Base-by-base conservation (phyloP, 106 monocot genomes). In the Posidonia australis region DNA sequence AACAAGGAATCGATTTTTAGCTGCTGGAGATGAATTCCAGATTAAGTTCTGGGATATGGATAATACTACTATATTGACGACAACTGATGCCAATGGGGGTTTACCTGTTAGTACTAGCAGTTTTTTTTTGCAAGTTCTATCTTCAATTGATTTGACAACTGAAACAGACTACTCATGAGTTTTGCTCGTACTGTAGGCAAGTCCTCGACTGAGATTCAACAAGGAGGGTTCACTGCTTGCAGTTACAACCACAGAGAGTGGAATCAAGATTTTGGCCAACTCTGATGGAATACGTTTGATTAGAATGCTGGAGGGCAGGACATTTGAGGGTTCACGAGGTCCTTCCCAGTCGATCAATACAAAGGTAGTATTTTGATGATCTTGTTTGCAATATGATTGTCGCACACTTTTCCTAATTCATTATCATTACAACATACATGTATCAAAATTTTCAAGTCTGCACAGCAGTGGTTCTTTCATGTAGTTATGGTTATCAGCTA, bases 11-110 rank as follows among this genome's bases (percentile, higher is more conserved):
- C 81, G 72, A 7, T 89, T 84, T 67, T 65, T 89, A 47, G 88
- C 88, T 61, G 84, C 88, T 51, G 88, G 88, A 47, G 88, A 89
- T 82, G 88, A 89, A 64, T 89, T 84, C 58, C 72, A 77, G 68
- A 73, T 89, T 41, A 89, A 89, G 75, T 89, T 89, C 46, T 89
- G 88, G 88, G 88, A 89, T 66, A 89, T 89, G 88, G 88, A 89
- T 49, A 81, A 67, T 47, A 79, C 52, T 20, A 80, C 56, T 19
- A 82, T 77, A 61, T 59, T 84, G 26, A 80, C 72, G 10, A 82
- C 79, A 1, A 70, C 79, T 0, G 88, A 89, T 68, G 84, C 82
- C 11, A 81, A 89, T 49, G 84, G 84, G 67, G 88, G 88, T 51
- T 77, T 89, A 41, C 81, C 84, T 64, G 88, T 89, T 20, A 77